A percentile compares a stretch with the other conserved stretches of the same genome.
Conservation (phyloP, 192 early-diverging fungal species). For the Coemansia biformis region DNA sequence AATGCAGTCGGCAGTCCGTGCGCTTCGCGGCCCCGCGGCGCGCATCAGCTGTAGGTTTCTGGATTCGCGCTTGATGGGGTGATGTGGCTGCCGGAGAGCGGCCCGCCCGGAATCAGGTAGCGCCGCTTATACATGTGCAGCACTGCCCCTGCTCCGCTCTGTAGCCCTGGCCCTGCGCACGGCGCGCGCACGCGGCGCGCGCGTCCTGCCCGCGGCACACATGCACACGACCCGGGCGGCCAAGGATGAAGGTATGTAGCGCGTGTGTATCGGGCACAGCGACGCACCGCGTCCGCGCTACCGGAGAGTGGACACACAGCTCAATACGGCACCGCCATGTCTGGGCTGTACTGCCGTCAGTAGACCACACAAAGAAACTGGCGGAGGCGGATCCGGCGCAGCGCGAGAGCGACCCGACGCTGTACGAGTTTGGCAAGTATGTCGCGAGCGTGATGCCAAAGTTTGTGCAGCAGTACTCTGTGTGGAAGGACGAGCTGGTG, state of each 20-base stretch:
- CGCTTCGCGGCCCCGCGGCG: constrained; percentile 11
- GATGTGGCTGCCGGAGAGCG: too few relatives aligned
- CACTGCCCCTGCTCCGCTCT: background rate
- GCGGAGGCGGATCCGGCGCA: constrained; percentile 30
- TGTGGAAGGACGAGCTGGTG: constrained; percentile 98
- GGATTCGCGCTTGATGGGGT: too few relatives aligned
- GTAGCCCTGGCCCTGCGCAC: constrained; percentile 5
- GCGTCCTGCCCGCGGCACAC: background rate
- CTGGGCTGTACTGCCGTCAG: too few relatives aligned
- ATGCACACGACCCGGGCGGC: constrained; percentile 26
- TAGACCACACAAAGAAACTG: constrained; percentile 31
- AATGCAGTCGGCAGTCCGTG: constrained; percentile 27
- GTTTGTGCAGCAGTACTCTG: constrained; percentile 93
- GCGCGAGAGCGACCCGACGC: constrained; percentile 33
- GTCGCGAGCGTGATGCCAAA: constrained; percentile 82
- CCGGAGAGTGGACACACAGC: too few relatives aligned
- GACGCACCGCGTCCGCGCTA: too few relatives aligned
- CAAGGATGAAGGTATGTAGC: constrained; percentile 31
- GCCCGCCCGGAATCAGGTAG: background rate
- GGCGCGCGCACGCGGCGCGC: background rate
- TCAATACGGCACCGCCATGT: too few relatives aligned
- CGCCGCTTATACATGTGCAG: background rate
- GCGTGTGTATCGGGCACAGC: too few relatives aligned
- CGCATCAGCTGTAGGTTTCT: constrained; percentile 27
- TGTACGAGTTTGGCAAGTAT: constrained; percentile 88